Base-by-base conservation (phyloP, 768 basidiomycete genomes). In the Infundibulicybe gibba region DNA sequence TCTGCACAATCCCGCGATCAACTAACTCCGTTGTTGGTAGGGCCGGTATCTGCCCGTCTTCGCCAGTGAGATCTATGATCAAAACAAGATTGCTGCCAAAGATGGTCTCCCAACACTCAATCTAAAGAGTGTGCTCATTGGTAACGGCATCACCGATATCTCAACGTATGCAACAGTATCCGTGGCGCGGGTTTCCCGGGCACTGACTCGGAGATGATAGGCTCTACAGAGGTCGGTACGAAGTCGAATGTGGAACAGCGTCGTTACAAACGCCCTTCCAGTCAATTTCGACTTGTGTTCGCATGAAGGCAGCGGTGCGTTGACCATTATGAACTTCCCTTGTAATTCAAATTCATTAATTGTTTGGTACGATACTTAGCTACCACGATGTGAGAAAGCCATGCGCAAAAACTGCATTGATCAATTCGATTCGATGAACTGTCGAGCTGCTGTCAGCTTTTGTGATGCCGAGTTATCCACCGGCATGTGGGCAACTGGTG, bases 31-130 rank as follows among this genome's bases (percentile, higher is more conserved):
- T 14, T 40, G 20, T 21, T 34, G 14, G 31, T 49, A 84, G 84
- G 83, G 83, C 11, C 78, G 79, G n/a, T 84, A 85, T 57, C 68
- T 85, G 4, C 85, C 83, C 9, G 75, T 85, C 2, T 90, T 90
- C 49, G 88, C 87, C 2, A 80, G 84, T 43, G 84, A 89, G 47
- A 83, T 90, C 49, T 74, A 79, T 46, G 88, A 90, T 57, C 76
- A 83, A 50, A 90, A 91, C 61, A 61, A 75, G 21, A 64, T 83
- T 21, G 69, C 61, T 46, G 63, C 43, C 67, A 65, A 35, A 72
- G 68, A 77, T 38, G 83, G 81, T 5, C 70, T 74, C 12, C 59
- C 69, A 72, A 66, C 83, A 67, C 45, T 90, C 52, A 89, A 89
- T 60, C 66, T 90, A 6, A 67, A 80, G 55, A 83, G 79, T 52